Evolutionary conservation across 352 stramenopile genomes (phyloP), one percentile per base, ranked within the genome.

Genomic region (Pythium aphanidermatum): DNA sequence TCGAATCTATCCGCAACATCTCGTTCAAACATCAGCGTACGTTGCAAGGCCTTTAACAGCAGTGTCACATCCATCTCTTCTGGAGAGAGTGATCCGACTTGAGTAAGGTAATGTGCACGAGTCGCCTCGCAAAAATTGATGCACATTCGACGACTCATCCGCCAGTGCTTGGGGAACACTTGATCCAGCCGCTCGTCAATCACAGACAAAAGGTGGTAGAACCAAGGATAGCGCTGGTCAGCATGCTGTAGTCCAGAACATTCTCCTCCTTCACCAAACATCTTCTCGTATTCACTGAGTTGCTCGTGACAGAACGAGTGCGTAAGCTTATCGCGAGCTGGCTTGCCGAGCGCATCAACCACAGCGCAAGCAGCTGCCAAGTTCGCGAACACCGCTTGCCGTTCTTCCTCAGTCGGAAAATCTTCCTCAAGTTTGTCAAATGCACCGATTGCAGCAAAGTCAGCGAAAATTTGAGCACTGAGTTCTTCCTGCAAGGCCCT

Each of bases 141-240:
- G 35, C 92, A 96, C 40, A 99, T 72, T 24, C 86, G 80, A 12
- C 96, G 82, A 26, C 95, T 80, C 45, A 99, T 83, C 53, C 93
- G 90, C 97, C 97, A 99, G 58, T 98, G 81, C 33, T 75, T 74
- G 1, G 97, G 97, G 55, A 99, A 99, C 10, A 99, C 83, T 28
- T 73, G 63, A 37, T 92, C 82, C 72, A 98, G 97, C 38, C 85
- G 86, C 48, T 71, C 63, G 38, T 85, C 73, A 38, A 89, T 89
- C 14, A 60, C 57, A 27, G 52, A 63, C 12, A 88, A 60, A 25
- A 89, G 53, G 13, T 86, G 78, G 57, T 89, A 89, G 53, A 92
- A 89, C 76, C 77, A 92, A 27, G 76, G 68, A 38, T 85, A 92
- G 24, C 76, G 70, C 37, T 81, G 67, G 44, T 91, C 79, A 13